Base-by-base conservation (phyloP, 768 basidiomycete species). In the Collybiopsis luxurians region DNA sequence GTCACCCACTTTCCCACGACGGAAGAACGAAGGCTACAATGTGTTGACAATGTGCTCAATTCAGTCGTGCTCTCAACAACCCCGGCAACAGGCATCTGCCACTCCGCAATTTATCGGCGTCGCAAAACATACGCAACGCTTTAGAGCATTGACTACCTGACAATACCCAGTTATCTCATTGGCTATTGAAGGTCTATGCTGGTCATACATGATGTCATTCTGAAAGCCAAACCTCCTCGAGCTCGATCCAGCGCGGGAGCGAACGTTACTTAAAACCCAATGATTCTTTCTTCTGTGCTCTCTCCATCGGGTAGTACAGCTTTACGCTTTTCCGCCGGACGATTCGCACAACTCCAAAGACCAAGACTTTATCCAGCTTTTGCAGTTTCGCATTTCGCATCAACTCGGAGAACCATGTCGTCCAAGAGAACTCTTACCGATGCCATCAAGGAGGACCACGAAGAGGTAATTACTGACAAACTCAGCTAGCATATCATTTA, bases 381-480 rank as follows among this genome's bases (percentile, higher is more conserved):
- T 40, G n/a, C n/a, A n/a, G 24, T 24, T 23, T 51, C 46, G 1
- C 27, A 54, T 17, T 26, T 24, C 12, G 13, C 6, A 1, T 2
- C 23, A 10, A 10, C 9, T 21, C 19, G 19, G 0, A 47, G 54
- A 55, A 47, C 28, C 3, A 55, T 59, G 60, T 48, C 60, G 19
- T 51, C 64, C 9, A 57, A 57, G 58, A 67, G 68, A 57, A 69
- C 72, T 19, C 63, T 80, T 23, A 78, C 68, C 13, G 69, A 72
- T 1, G 73, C 79, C 12, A 73, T 81, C 64, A 78, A 77, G 61
- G 73, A 78, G 52, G 79, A 81, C 55, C 79, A 82, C 52, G 67
- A 75, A 51, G 80, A 80, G 73, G 79, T 79, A 44, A 44, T 59
- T 50, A 1, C 38, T 2, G 3, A 23, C 30, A n/a, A n/a, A 19